Evolutionary conservation across 331 rosid genomes (phyloP), one percentile per base, ranked within the genome.

Genomic region (Malus hybrid): DNA sequence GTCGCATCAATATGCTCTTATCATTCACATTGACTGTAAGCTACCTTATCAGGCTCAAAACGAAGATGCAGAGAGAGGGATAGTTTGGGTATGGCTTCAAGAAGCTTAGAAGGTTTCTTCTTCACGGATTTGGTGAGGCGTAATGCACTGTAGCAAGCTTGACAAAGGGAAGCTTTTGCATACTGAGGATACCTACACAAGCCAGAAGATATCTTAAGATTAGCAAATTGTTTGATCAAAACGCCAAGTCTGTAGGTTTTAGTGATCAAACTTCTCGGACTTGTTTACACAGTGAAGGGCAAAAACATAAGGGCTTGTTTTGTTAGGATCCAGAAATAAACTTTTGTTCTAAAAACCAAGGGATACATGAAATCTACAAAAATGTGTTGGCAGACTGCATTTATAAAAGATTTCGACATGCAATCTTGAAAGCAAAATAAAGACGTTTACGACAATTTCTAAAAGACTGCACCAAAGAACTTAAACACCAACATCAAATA

Each of bases 41-140:
- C 98, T 77, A 93, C 98, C 98, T 91, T 91, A 85, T 93, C 97
- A 0, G 97, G 99, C 68, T 94, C 96, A 52, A 94, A 94, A 68
- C 97, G 97, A 63, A 94, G 98, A 75, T 91, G 97, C 67, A 91
- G 96, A 2, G 99, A 94, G 55, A 94, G 78, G 77, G 92, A 92
- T 19, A 97, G 99, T 84, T 91, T 92, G 32, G 97, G 96, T 78
- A 94, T 89, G 62, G 93, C 96, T n/a, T 90, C 88, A 13, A 91
- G 85, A 78, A 94, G 99, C 77, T 88, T 79, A 6, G 88, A 80
- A 74, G 97, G 97, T 84, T 92, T 92, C 76, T n/a, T 73, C 85
- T 94, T 97, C 83, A 94, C 71, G n/a, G 92, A 63, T 73, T 76
- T 81, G 13, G 92, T 87, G 55, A 94, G 96, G 66, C 89, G 97